Base-by-base conservation (phyloP, 371 early-diverging fungal species). In the Rhizopus sp. region DNA sequence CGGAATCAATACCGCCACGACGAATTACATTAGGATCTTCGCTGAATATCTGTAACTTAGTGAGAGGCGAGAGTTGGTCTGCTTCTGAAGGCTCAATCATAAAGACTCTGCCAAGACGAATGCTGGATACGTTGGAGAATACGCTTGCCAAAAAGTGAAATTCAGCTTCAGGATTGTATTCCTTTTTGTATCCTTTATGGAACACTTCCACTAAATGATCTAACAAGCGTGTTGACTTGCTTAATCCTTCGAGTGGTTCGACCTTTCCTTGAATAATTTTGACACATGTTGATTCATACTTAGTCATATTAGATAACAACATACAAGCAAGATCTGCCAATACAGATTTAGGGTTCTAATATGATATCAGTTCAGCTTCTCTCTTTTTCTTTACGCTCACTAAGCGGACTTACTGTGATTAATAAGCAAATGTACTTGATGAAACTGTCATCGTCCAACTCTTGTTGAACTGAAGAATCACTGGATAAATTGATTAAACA, bases 241-340 rank as follows among this genome's bases (percentile, higher is more conserved):
- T 71, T 3, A 84, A 53, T 4, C 70, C 75, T 16, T 80, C 74
- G 6, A 80, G 51, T 5, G 80, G 72, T 35, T 73, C 70, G 10
- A 70, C 71, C 7, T 62, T 62, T n/a, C 68, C 50, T 40, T 73
- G 70, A 33, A 91, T 51, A 7, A 94, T 62, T 59, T 78, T 78
- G 40, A 67, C 66, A 48, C 86, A 80, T 17, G 85, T 75, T 3
- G 66, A 55, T 50, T 84, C 88, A 46, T 80, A 59, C 63, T 95
- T 95, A 39, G 95, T 86, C 68, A 96, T 73, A 72, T 97, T 97
- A 59, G 94, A 93, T 49, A 97, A 73, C 12, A 96, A 80, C 97
- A 96, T 96, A 66, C 91, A 91, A 44, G 83, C 90, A 34, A 88
- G 77, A 69, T 93, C 93, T 0, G 91, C 88, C 17, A 90, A 57